phyloP scores from a whole-genome alignment of 352 stramenopile species.

The Globisporangium cylindrosporum region DNA sequence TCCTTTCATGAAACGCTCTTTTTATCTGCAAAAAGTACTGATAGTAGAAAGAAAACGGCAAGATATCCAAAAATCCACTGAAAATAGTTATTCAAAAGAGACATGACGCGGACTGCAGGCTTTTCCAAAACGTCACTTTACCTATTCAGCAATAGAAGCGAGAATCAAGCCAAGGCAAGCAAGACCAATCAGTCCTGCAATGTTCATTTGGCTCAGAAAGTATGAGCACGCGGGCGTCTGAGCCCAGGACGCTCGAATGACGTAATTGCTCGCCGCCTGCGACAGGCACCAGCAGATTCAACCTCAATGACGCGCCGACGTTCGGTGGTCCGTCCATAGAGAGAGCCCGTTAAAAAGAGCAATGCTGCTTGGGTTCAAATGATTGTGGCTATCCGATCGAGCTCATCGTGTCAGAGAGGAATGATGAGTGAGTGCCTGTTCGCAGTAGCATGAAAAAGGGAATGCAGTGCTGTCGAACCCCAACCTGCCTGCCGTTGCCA shows the following conservation, averaged over 20 bases:
- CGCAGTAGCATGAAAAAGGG: background rate
- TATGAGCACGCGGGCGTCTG: background rate
- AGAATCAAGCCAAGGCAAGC: background rate
- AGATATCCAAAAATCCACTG: background rate
- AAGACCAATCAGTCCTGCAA: background rate
- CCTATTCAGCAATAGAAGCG: background rate
- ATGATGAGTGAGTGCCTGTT: background rate
- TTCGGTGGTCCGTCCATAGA: background rate
- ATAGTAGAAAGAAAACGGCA: background rate
- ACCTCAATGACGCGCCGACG: background rate
- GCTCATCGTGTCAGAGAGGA: background rate
- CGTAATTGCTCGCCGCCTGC: background rate
- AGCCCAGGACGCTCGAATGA: background rate
- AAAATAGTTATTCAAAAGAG: background rate
- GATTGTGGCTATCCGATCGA: background rate
- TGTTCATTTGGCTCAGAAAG: background rate
- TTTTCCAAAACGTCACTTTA: background rate
- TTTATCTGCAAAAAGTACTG: background rate
- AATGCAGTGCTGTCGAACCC: too few relatives aligned
- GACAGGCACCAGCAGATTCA: background rate
- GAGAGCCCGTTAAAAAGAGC: background rate
- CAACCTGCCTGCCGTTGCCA: background rate
- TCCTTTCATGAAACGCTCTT: too few relatives aligned
- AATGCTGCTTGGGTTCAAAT: background rate
- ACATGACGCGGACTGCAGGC: background rate